phyloP scores from a whole-genome alignment of 495 filamentous ascomycete genomes.

The Aspergillus mulundensis region DNA sequence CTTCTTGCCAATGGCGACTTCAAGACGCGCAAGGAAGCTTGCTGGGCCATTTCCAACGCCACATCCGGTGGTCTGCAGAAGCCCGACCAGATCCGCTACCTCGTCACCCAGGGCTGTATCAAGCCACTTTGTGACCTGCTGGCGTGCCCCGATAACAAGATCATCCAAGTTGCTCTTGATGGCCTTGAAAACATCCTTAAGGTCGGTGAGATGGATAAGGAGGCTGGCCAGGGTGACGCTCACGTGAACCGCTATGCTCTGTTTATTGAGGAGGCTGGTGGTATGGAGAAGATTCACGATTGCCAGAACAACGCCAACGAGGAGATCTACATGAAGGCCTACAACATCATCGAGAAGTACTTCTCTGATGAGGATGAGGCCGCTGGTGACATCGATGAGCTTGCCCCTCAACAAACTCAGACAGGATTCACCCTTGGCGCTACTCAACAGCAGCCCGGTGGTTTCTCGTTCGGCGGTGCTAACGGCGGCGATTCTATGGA shows the following conservation, averaged over 20 bases:
- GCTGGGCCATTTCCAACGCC: slow-evolving; percentile 99
- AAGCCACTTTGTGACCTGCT: slow-evolving; percentile 96
- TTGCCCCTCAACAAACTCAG: slow-evolving; percentile 64
- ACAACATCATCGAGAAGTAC: slow-evolving; percentile 99
- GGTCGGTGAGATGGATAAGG: slow-evolving; percentile 98
- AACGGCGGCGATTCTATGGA: slow-evolving; percentile 92
- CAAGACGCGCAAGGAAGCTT: slow-evolving; percentile 99
- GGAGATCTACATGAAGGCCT: slow-evolving; percentile 99
- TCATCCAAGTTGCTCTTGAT: slow-evolving; percentile 98
- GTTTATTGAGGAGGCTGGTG: slow-evolving; percentile 97
- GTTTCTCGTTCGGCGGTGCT: slow-evolving; percentile 75
- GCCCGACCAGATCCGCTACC: slow-evolving; percentile 95
- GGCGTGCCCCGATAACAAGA: slow-evolving; percentile 98
- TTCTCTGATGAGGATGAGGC: slow-evolving; percentile 97
- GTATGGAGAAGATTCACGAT: slow-evolving; percentile 99
- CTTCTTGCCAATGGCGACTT: slow-evolving; percentile 94
- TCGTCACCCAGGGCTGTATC: slow-evolving; percentile 91
- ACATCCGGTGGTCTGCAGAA: slow-evolving; percentile 97
- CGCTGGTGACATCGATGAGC: slow-evolving; percentile 67
- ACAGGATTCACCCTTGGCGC: slow-evolving; percentile 83
- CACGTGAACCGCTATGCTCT: slow-evolving; percentile 94
- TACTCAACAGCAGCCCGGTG: slow-evolving; percentile 65
- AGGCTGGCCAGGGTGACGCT: slow-evolving; percentile 66
- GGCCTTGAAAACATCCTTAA: slow-evolving; percentile 99
- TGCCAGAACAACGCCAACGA: slow-evolving; percentile 99